Conservation (phyloP, 345 rosid species). For the Salix arbutifolia region DNA sequence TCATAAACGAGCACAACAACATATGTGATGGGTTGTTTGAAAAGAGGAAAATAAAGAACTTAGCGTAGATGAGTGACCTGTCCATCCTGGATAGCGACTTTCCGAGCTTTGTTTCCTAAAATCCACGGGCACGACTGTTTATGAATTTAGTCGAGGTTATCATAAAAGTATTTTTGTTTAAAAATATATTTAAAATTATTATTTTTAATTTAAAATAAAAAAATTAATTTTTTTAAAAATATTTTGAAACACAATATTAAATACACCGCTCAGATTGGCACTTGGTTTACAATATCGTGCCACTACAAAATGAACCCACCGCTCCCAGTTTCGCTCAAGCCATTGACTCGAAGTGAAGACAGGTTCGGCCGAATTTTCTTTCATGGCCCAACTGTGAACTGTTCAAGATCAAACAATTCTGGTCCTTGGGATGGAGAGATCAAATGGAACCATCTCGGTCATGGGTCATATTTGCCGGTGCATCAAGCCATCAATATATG, state of each 20-base stretch:
- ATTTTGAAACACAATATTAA: no score
- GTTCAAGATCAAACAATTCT: not conserved
- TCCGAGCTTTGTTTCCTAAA: not conserved
- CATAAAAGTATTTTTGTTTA: no score
- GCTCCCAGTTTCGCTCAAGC: no score
- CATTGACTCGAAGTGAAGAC: not conserved
- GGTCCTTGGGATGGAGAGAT: not conserved
- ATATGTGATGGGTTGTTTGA: not conserved
- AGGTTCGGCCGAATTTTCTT: not conserved
- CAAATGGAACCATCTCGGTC: not conserved
- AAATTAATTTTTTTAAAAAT: no score
- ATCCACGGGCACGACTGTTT: not conserved
- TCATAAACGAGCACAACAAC: not conserved
- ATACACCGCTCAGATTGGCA: not conserved
- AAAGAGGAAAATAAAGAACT: not conserved
- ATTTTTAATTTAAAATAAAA: no score
- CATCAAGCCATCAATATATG: not conserved
- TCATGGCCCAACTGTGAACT: not conserved
- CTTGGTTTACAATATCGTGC: not conserved
- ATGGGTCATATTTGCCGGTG: not conserved
- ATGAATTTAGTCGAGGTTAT: no score
- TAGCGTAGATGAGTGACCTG: not conserved
- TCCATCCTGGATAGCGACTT: not conserved
- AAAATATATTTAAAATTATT: no score
- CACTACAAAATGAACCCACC: not conserved